Percentiles rank a stretch among this genome's conserved stretches.
Conservation (phyloP, 257 asterid species). For the Solanum clarkiae region DNA sequence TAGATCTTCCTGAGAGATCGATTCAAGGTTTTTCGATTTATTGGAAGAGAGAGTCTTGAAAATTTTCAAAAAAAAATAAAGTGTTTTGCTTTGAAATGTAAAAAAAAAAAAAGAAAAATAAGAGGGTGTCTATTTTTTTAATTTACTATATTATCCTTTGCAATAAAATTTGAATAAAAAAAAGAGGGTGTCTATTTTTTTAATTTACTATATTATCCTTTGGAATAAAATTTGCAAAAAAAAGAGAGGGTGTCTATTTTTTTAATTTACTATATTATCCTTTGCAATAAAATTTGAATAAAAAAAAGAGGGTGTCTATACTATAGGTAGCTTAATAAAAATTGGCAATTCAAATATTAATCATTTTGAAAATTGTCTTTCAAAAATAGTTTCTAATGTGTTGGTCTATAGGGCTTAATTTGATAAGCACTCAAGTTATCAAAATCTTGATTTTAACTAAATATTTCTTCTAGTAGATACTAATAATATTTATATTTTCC, state of each 20-base stretch:
- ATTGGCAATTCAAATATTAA: background rate
- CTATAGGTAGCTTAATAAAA: background rate
- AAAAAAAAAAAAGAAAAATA: background rate
- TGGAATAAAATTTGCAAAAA: no score
- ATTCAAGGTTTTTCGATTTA: background rate
- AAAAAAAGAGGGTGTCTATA: background rate
- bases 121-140: background rate
- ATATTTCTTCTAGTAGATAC: no score
- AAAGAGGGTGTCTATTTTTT: background rate
- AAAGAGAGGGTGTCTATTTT: background rate
- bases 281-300: no score
- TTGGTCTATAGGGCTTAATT: background rate
- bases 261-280: background rate
- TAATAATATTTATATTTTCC: background rate
- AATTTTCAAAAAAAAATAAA: background rate
- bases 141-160: background rate
- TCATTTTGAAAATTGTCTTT: background rate
- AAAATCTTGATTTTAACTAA: background rate
- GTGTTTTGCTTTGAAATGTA: background rate
- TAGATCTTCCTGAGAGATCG: background rate
- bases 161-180: no score
- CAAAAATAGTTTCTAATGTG: no score
- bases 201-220: background rate
- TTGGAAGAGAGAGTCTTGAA: background rate
- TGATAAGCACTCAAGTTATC: background rate